A percentile compares a stretch with the other conserved stretches of the same genome.
Evolutionary conservation across 352 stramenopile species (phyloP).

Genomic region (Blastocystis sp.): DNA sequence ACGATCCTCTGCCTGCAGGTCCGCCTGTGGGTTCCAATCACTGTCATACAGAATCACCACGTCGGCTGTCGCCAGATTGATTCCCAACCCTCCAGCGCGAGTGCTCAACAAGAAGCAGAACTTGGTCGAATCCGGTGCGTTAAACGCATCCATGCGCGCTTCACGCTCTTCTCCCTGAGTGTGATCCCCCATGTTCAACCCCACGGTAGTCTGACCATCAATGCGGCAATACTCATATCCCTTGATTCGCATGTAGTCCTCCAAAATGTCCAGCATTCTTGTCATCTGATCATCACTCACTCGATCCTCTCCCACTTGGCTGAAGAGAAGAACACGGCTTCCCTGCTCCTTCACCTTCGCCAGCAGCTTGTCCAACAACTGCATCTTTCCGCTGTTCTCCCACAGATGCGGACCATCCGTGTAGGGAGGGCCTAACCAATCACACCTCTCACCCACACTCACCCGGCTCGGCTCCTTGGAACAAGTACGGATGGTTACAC

Average conservation of each 20-base stretch:
- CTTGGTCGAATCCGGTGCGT: conserved; percentile 88
- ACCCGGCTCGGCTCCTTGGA: conserved; percentile 91
- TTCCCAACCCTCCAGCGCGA: conserved; percentile 88
- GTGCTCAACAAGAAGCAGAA: conserved; percentile 96
- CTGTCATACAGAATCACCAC: conserved; percentile 90
- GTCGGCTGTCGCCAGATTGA: conserved; percentile 96
- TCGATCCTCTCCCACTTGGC: conserved; percentile 66
- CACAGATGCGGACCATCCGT: conserved; percentile 91
- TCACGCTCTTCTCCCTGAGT: conserved; percentile 72
- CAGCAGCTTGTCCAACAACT: conserved; percentile 89
- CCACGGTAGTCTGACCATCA: conserved; percentile 76
- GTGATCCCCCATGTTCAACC: conserved; percentile 36
- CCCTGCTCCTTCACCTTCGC: conserved; percentile 81
- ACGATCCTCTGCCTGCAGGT: conserved; percentile 96
- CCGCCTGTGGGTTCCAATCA: conserved; percentile 96
- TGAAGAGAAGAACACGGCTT: conserved; percentile 96
- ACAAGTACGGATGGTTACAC: conserved; percentile 99
- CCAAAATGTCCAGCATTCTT: conserved; percentile 96
- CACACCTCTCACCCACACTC: background rate
- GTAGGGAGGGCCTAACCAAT: conserved; percentile 83
- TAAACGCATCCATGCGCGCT: conserved; percentile 93
- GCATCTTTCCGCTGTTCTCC: conserved; percentile 96
- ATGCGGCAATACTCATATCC: conserved; percentile 87
- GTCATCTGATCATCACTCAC: conserved; percentile 87
- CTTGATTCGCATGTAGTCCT: conserved; percentile 90